These are phyloP conservation scores for Apiospora arundinis DNA, from an alignment of 2,329 filamentous ascomycete genomes.

Conservation along the genomic window DNA sequence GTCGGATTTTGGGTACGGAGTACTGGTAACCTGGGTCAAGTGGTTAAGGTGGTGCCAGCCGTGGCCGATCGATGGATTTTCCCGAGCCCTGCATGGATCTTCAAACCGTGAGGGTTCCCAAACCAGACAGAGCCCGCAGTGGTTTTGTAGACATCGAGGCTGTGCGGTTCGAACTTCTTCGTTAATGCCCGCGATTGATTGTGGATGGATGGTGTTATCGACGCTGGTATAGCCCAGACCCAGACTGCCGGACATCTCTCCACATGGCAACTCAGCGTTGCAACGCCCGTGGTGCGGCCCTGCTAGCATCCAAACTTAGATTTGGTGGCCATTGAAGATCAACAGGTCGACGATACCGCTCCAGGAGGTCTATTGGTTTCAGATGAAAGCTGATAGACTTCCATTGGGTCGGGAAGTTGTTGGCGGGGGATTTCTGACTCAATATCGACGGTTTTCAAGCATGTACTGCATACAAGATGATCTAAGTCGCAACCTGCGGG, in stretches of 20 bases:
- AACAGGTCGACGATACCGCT: neutral
- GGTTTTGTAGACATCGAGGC: neutral
- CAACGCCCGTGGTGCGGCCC: slow-evolving; percentile 10
- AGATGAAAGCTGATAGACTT: neutral
- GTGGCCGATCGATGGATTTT: neutral
- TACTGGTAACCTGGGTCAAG: neutral
- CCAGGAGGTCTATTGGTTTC: neutral
- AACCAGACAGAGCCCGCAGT: neutral
- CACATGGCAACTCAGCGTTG: neutral
- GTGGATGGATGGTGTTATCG: slow-evolving; percentile 10
- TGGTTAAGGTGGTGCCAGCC: neutral
- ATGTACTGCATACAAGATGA: neutral
- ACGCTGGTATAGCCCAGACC: neutral
- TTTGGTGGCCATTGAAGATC: slow-evolving; percentile 1
- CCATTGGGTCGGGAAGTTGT: neutral
- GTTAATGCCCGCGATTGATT: neutral
- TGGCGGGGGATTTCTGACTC: slow-evolving; percentile 15
- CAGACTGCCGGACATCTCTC: slow-evolving; percentile 12
- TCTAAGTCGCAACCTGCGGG: neutral
- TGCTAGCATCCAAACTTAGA: neutral
- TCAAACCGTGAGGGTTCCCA: neutral
- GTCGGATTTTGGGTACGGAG: neutral
- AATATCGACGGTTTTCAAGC: neutral
- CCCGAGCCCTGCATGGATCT: slow-evolving; percentile 9
- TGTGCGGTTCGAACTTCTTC: neutral